Base-by-base conservation (phyloP, 2,329 filamentous ascomycete genomes). In the Karstenula rhodostoma region DNA sequence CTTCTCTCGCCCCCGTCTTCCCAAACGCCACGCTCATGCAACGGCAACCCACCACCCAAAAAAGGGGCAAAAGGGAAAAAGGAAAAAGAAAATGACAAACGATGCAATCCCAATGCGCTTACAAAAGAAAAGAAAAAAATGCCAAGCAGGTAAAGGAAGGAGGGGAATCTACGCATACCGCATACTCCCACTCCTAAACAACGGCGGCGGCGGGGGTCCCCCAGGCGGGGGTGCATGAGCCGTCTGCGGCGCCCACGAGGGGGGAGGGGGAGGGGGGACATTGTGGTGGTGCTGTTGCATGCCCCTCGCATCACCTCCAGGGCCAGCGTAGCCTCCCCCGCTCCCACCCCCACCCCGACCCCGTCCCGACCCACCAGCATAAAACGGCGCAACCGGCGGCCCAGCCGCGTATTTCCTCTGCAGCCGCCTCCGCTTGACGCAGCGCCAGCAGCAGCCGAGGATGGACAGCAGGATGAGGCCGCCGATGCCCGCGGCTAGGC, bases 401-500 rank as follows among this genome's bases (percentile, higher is more conserved):
- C 40, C 37, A 1, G 62, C 63, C 0, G 71, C 67, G 57, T 75
- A 75, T 6, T 59, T 61, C 29, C 69, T 69, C 2, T 60, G 57
- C 22, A 60, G 69, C 25, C 61, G 62, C 27, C 74, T 63, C 53
- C 74, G 73, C 44, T 68, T 70, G 69, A 64, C 87, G 47, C 85
- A 85, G 67, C 83, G 84, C 61, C 84, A 79, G 69, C 89, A 84
- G 79, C 93, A 97, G 72, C 85, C 85, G 12, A 89, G 66, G 53
- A 97, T 80, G 35, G 85, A 83, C 48, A 97, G 75, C 17, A 77
- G 27, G 19, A 96, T 72, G 6, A 97, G 81, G 7, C 85, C 87
- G 50, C 93, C 94, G 17, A 96, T 82, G 12, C 88, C 90, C 49
- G 83, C 82, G 5, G 86, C 87, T 12, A 98, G 82, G 25, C 91